Percentiles rank a stretch among this genome's conserved stretches.
Evolutionary conservation across 192 early-diverging fungal species (phyloP).

Genomic region (Cetraspora pellucida): DNA sequence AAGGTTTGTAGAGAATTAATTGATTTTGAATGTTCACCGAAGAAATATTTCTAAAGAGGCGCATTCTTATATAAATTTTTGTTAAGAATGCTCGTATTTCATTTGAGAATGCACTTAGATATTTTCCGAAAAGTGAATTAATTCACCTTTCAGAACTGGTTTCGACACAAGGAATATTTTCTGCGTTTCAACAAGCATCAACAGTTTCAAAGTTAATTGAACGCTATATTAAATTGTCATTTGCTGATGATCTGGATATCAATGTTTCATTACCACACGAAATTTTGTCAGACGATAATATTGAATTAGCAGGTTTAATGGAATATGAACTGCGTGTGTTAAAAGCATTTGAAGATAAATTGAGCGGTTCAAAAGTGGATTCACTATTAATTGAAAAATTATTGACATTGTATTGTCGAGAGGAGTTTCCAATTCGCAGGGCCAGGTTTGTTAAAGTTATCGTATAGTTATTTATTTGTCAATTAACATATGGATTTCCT

Average conservation of each 20-base stretch:
- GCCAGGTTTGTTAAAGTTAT: constrained; percentile 34
- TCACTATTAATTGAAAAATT: constrained; percentile 6
- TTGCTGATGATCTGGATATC: background rate
- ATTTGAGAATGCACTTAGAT: constrained; percentile 16
- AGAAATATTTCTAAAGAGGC: background rate
- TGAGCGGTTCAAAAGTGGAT: constrained; percentile 4
- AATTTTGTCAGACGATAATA: constrained; percentile 8
- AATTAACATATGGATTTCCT: background rate
- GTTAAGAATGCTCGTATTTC: background rate
- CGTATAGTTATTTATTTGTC: background rate
- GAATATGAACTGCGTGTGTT: constrained; percentile 30
- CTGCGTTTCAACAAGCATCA: constrained; percentile 1
- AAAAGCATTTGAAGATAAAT: constrained; percentile 18
- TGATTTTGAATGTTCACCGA: background rate
- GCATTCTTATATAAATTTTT: background rate
- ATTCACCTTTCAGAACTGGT: background rate
- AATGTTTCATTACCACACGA: background rate
- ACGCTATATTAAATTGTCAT: constrained; percentile 29
- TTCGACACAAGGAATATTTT: constrained; percentile 10
- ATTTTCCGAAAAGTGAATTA: constrained; percentile 18
- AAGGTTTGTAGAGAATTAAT: constrained; percentile 35
- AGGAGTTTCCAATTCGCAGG: constrained; percentile 39
- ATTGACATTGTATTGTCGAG: constrained; percentile 18
- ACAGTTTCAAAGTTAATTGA: constrained; percentile 32
- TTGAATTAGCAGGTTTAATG: constrained; percentile 27